Base-by-base conservation (phyloP, 2,329 filamentous ascomycete species). In the Fusarium siculi region DNA sequence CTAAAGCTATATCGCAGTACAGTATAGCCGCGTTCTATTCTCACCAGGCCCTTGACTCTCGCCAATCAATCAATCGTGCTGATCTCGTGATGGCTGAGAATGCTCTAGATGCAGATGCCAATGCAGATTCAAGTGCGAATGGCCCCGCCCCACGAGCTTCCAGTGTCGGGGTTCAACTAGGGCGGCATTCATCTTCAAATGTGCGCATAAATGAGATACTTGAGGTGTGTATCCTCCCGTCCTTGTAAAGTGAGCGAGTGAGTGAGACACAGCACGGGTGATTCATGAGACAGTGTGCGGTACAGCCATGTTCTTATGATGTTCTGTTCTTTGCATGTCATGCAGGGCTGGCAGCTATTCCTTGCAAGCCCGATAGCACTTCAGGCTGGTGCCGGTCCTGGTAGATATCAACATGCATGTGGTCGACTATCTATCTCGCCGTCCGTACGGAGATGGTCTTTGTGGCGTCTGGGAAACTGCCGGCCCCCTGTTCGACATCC, bases 191-290 rank as follows among this genome's bases (percentile, higher is more conserved):
- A 30, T 67, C 75, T 40, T 82, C 83, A 32, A 81, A 79, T 66
- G 83, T 83, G 62, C 84, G 84, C 58, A 81, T 87, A 71, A 81
- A 82, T 68, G 82, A 82, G 65, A 86, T 87, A 61, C 81, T 87
- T 63, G 82, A 87, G 82, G 85, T 87, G 78, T 76, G 83, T 72
- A 49, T 49, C 40, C 46, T 34, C 36, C 32, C 37, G 30, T 54
- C 37, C n/a, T 40, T 58, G 42, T 23, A n/a, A 12, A 49, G 37
- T 37, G 19, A 59, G 42, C 32, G 14, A 59, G 44, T 43, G 15
- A 68, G 55, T 23, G 30, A 50, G 47, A 32, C 28, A 50, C 15
- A 10, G 39, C 46, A 40, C 25, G 39, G 42, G 55, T 43, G 60
- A 34, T 28, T 68, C 37, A 68, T 68, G 43, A 68, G 66, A 55